These are phyloP conservation scores for Athelia psychrophila DNA, from an alignment of 1,284 basidiomycete species.

Conservation along the genomic window DNA sequence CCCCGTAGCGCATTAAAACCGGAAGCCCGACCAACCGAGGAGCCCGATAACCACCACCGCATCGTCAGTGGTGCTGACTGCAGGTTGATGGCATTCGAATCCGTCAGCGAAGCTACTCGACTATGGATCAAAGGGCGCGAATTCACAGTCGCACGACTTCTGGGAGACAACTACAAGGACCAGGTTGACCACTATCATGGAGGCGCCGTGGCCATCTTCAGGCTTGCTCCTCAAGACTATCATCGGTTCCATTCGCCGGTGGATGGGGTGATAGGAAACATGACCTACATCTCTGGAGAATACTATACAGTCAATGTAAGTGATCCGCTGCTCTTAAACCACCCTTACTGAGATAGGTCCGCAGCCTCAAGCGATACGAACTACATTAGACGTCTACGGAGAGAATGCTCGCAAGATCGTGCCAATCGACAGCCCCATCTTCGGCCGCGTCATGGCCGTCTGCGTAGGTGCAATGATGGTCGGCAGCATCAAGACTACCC, in stretches of 20 bases:
- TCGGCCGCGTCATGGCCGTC: conserved; percentile 87
- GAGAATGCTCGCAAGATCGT: conserved; percentile 89
- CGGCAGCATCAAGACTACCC: conserved; percentile 83
- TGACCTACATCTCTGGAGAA: conserved; percentile 80
- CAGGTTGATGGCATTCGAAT: conserved; percentile 91
- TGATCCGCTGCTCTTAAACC: conserved; percentile 18
- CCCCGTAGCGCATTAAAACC: conserved; percentile 81
- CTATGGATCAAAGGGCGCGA: conserved; percentile 99
- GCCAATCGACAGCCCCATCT: conserved; percentile 82
- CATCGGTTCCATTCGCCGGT: conserved; percentile 96
- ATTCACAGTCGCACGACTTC: conserved; percentile 78
- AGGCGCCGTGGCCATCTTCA: conserved; percentile 84
- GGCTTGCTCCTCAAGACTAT: conserved; percentile 95
- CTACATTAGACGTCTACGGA: conserved; percentile 90
- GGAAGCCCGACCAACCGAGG: conserved; percentile 70
- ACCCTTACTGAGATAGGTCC: conserved; percentile 11
- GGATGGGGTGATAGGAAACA: conserved; percentile 78
- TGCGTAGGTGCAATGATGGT: conserved; percentile 96
- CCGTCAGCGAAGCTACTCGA: conserved; percentile 62
- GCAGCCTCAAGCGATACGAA: conserved; percentile 80
- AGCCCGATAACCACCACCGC: no score
- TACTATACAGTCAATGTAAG: conserved; percentile 91
- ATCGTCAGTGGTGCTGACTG: conserved; percentile 92
- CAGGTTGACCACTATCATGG: conserved; percentile 70
- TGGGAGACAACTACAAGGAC: conserved; percentile 78